Base-by-base conservation (phyloP, 169 alveolate species). In the Fabrea salina region DNA sequence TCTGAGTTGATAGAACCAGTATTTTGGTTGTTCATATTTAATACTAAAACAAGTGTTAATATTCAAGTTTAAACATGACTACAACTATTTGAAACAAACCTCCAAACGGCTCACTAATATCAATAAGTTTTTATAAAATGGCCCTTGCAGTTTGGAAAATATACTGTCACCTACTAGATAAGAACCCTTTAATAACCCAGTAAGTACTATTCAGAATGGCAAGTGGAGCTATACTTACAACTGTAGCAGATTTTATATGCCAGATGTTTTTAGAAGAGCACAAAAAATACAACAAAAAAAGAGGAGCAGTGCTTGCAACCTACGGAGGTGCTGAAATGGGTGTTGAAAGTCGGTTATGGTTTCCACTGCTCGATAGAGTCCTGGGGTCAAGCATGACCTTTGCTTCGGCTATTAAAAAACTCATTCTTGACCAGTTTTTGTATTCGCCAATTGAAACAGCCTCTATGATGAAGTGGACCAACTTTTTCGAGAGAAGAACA, bases 361-460 rank as follows among this genome's bases (percentile, higher is more conserved):
- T 16, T 61, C 75, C 75, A 16, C 13, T 61, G 16, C 27, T 61
- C 8, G 75, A 61, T 37, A 22, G 54, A 61, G 53, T 61, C n/a
- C 37, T 61, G 16, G 75, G 75, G 13, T 11, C 37, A 2, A 13
- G 37, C 13, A 61, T 37, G 54, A 61, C 75, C n/a, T 16, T 37
- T 19, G 37, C 37, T 25, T 32, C 27, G 16, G 53, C 75, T 30
- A 16, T 61, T 16, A 61, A 61, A 61, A 61, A 61, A 27, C 16
- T 35, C 22, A 16, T 33, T 1, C 11, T 22, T 2, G 75, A 61
- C 27, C 53, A 61, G 37, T 61, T 33, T 8, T 30, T 61, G 13
- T 61, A 33, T 33, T n/a, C 54, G 1, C 44, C 44, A 1, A 13
- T 37, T 2, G 75, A 61, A 33, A 22, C 54, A 13, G 54, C 19